A percentile compares a stretch with the other conserved stretches of the same genome.
Evolutionary conservation across 2,329 filamentous ascomycete genomes (phyloP).

Genomic region (Talaromyces sp.): DNA sequence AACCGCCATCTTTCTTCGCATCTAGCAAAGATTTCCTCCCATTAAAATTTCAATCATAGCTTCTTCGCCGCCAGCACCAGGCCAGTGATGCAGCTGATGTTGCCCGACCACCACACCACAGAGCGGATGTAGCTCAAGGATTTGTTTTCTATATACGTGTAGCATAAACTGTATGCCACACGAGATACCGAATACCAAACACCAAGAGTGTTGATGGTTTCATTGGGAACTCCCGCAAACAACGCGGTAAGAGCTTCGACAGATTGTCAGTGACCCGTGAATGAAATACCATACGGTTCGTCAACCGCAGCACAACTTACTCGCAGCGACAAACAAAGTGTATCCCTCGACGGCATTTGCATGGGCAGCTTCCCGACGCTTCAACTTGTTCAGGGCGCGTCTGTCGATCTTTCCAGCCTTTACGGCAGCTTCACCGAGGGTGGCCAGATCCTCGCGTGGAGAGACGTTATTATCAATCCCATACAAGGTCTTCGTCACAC

Average conservation of each 20-base stretch:
- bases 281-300: neutral
- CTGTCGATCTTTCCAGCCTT: constrained; percentile 40
- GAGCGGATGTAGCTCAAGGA: constrained; percentile 38
- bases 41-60: constrained; percentile 14
- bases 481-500: constrained; percentile 34
- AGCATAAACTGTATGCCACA: constrained; percentile 36
- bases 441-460: constrained; percentile 42
- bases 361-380: constrained; percentile 40
- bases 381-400: constrained; percentile 37
- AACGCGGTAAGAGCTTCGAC: constrained; percentile 38
- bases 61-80: constrained; percentile 40
- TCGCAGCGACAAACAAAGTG: constrained; percentile 40
- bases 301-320: constrained; percentile 19
- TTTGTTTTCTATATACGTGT: constrained; percentile 36
- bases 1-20: too few relatives aligned
- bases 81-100: constrained; percentile 42
- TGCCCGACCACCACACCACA: constrained; percentile 43
- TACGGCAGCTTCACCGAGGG: constrained; percentile 40
- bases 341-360: constrained; percentile 40
- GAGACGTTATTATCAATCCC: constrained; percentile 44
- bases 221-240: constrained; percentile 36
- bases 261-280: neutral
- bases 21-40: too few relatives aligned
- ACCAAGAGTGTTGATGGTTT: constrained; percentile 41
- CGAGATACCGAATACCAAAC: constrained; percentile 41